These are phyloP conservation scores for Cicer arietinum DNA, from an alignment of 306 rosid genomes.

Conservation along the genomic window DNA sequence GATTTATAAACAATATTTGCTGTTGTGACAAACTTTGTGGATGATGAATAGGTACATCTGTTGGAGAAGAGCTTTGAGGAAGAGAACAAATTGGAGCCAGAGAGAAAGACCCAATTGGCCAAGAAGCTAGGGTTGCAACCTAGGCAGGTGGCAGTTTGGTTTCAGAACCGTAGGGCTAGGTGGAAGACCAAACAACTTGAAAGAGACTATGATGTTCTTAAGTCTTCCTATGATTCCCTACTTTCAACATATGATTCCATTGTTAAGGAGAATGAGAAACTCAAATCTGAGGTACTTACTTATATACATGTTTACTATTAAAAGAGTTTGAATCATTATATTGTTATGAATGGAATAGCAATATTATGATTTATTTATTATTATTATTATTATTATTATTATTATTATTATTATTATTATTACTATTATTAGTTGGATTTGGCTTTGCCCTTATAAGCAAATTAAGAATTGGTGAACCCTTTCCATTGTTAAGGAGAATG, in stretches of 20 bases:
- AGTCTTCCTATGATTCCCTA: constrained; percentile 82
- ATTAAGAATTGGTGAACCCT: constrained; percentile 18
- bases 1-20: not conserved
- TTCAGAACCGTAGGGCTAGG: constrained; percentile 96
- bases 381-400: not conserved
- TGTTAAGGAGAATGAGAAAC: constrained; percentile 82
- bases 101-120: constrained; percentile 84
- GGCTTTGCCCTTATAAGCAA: constrained; percentile 14
- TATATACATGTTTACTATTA: constrained; percentile 5
- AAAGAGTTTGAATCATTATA: not conserved
- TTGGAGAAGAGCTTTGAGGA: constrained; percentile 95
- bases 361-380: not conserved
- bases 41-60: constrained; percentile 68
- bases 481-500: too few relatives aligned
- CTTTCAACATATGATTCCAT: constrained; percentile 68
- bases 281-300: constrained; percentile 86
- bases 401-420: too few relatives aligned
- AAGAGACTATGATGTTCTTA: constrained; percentile 88
- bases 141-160: constrained; percentile 98
- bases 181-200: constrained; percentile 99
- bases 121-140: constrained; percentile 96
- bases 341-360: constrained; percentile 6
- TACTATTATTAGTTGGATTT: constrained; percentile 32
- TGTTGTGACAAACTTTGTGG: constrained; percentile 33
- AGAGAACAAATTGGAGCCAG: constrained; percentile 99